A percentile compares a stretch with the other conserved stretches of the same genome.
Evolutionary conservation across 2,329 filamentous ascomycete genomes (phyloP).

Genomic region (Phyllosticta paracitricarpa): DNA sequence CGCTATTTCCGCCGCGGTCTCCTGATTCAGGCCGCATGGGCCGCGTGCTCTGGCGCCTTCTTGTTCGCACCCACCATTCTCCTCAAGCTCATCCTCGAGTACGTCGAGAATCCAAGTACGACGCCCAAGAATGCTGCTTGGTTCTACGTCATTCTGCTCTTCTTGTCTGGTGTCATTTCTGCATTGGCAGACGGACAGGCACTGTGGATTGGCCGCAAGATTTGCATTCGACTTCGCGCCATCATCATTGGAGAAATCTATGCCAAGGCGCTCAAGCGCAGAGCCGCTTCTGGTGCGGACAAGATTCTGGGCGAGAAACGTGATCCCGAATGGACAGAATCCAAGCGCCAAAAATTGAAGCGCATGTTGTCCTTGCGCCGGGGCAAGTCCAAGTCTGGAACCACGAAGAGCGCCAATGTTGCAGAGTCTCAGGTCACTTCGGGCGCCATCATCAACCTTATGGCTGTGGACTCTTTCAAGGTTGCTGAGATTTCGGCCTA

Average conservation of each 20-base stretch:
- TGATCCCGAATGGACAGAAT: conserved; percentile 34
- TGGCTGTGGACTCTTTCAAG: conserved; percentile 99
- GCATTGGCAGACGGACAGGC: conserved; percentile 78
- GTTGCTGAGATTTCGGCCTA: conserved; percentile 92
- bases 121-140: conserved; percentile 82
- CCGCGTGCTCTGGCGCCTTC: conserved; percentile 67
- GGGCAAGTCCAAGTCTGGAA: conserved; percentile 40
- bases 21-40: conserved; percentile 69
- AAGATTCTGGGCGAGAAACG: conserved; percentile 55
- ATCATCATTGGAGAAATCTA: conserved; percentile 98
- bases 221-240: conserved; percentile 84
- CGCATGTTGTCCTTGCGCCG: conserved; percentile 47
- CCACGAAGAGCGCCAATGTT: conserved; percentile 31
- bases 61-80: conserved; percentile 88
- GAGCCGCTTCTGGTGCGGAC: conserved; percentile 68
- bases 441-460: conserved; percentile 98
- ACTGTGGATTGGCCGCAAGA: conserved; percentile 86
- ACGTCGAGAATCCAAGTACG: conserved; percentile 70
- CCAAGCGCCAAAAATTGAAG: conserved; percentile 33
- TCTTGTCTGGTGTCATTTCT: conserved; percentile 69
- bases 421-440: conserved; percentile 72
- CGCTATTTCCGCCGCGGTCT: conserved; percentile 74
- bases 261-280: conserved; percentile 84
- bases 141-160: conserved; percentile 88
- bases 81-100: conserved; percentile 83